phyloP scores from a whole-genome alignment of 768 basidiomycete species.

The Dendrothele bispora region DNA sequence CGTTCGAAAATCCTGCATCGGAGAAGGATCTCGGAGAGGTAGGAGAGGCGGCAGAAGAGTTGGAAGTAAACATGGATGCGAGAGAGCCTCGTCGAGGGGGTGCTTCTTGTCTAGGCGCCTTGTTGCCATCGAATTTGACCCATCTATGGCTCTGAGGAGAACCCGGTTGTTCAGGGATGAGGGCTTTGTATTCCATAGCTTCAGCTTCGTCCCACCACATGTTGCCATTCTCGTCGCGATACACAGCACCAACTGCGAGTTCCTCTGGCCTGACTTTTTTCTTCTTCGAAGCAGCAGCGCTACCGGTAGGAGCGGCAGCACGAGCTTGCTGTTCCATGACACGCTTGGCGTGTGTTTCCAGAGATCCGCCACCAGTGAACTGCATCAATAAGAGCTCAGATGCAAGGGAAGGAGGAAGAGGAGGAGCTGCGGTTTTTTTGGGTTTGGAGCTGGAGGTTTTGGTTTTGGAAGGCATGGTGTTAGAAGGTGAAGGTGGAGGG shows the following conservation, averaged over 20 bases:
- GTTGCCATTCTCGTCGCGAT: conserved; percentile 60
- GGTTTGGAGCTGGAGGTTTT: conserved; percentile 29
- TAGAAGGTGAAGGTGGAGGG: conserved; percentile 24
- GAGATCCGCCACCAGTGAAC: conserved; percentile 61
- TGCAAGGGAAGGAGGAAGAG: conserved; percentile 52
- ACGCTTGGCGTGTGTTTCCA: conserved; percentile 53
- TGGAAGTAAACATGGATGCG: conserved; percentile 2
- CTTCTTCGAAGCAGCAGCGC: conserved; percentile 5
- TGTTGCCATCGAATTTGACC: conserved; percentile 38
- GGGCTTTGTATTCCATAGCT: conserved; percentile 64
- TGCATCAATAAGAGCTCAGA: conserved; percentile 73
- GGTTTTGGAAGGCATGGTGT: conserved; percentile 19
- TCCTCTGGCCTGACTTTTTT: conserved; percentile 15
- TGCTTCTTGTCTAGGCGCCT: conserved; percentile 20
- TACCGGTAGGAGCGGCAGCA: conserved; percentile 29
- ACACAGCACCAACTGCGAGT: conserved; percentile 48
- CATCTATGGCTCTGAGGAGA: conserved; percentile 31
- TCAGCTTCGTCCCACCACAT: conserved; percentile 76
- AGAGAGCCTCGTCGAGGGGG: conserved; percentile 4
- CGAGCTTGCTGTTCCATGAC: conserved; percentile 57
- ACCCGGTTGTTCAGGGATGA: conserved; percentile 44
- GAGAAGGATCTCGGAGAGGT: too few relatives aligned
- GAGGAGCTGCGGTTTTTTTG: conserved; percentile 13
- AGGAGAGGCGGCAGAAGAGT: background rate
- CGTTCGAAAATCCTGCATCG: too few relatives aligned